Conservation (phyloP, 2,329 filamentous ascomycete species). For the Magnaporthiopsis incrustans region DNA sequence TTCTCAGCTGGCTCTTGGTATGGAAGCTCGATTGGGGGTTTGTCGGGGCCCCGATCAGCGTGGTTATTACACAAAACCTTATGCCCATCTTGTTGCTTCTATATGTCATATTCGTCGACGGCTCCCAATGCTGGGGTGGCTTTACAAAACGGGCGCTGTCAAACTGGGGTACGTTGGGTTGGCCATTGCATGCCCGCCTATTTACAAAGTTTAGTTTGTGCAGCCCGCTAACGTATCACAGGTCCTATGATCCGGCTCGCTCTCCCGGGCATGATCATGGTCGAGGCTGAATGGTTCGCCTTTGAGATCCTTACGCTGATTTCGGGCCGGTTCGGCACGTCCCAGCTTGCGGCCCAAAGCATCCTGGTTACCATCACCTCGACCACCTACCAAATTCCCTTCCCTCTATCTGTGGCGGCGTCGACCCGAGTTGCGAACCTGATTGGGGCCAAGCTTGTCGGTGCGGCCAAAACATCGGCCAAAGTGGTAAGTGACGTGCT, state of each 20-base stretch:
- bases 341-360: conserved; percentile 79
- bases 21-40: conserved; percentile 64
- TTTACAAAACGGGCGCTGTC: conserved; percentile 60
- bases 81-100: conserved; percentile 65
- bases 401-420: conserved; percentile 80
- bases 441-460: conserved; percentile 76
- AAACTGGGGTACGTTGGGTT: conserved; percentile 64
- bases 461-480: conserved; percentile 72
- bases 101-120: conserved; percentile 65
- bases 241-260: conserved; percentile 79
- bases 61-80: conserved; percentile 66
- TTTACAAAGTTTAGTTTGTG: no score
- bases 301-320: conserved; percentile 88
- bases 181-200: conserved; percentile 22
- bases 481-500: conserved; percentile 51
- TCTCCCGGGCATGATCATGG: conserved; percentile 85
- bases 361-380: conserved; percentile 71
- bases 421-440: conserved; percentile 87
- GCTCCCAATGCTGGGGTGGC: conserved; percentile 73
- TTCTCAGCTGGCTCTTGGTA: conserved; percentile 73
- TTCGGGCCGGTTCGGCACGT: conserved; percentile 69
- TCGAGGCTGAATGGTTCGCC: conserved; percentile 85
- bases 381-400: conserved; percentile 85
- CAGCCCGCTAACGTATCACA: conserved; percentile 3
- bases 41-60: conserved; percentile 70